Evolutionary conservation across 2,329 filamentous ascomycete species (phyloP), one percentile per base, ranked within the genome.

Genomic region (Aquanectria penicillioides): DNA sequence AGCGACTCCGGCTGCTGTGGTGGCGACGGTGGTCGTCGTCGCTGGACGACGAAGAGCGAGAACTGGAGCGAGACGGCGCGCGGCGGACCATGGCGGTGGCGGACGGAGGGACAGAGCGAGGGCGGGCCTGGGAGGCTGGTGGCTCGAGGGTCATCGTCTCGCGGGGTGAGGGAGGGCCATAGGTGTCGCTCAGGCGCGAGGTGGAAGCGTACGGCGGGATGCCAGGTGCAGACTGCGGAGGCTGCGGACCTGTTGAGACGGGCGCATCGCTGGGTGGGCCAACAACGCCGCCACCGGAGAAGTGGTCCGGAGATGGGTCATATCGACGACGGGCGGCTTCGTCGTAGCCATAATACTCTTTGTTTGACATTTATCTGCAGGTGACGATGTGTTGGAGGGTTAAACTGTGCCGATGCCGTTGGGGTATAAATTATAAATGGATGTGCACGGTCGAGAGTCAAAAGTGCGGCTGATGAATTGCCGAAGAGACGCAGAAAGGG

Each of bases 51-150:
- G 54, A 57, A 31, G 65, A 55, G 51, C 61, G 64, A 36, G 66
- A 69, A 41, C 69, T 67, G 20, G 63, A 41, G 12, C 31, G 50
- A 4, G 50, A 53, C 15, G 40, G 40, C 23, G 31, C 65, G 12
- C 70, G 73, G 43, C 61, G 70, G 26, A 69, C 50, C 57, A 71
- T 69, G 44, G 62, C 49, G 4, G 71, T 66, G 34, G 63, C 66
- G 11, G 65, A 59, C 3, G 74, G 72, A 8, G 75, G 73, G 8
- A 73, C 66, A 29, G 74, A 77, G 55, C 73, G 75, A 10, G 74
- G 66, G 37, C 75, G 74, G 36, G 52, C 33, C n/a, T 67, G 55
- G 33, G 58, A 40, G 11, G 67, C 64, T 3, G 72, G 65, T 17
- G 71, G 68, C 22, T 71, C 63, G 13, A 74, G 68, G 43, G 69